phyloP scores from a whole-genome alignment of 495 filamentous ascomycete species.

The Penicillium bialowiezense region DNA sequence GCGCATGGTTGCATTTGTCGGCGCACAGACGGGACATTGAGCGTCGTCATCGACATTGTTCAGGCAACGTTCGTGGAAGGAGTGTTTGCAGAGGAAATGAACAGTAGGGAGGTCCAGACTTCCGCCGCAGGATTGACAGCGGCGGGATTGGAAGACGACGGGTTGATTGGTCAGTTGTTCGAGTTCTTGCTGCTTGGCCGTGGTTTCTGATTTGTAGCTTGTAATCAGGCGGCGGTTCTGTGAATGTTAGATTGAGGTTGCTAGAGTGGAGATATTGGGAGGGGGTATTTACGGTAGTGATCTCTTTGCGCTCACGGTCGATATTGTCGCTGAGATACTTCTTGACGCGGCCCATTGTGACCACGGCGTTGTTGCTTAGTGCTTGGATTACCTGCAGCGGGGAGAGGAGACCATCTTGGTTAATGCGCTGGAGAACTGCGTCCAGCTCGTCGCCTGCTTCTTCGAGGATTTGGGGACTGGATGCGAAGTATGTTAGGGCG shows the following conservation, averaged over 20 bases:
- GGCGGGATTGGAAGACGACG: conserved; percentile 81
- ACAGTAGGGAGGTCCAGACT: conserved; percentile 81
- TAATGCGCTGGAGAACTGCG: conserved; percentile 77
- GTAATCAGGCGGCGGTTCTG: conserved; percentile 79
- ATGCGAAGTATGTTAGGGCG: conserved; percentile 90
- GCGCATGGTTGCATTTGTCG: conserved; percentile 78
- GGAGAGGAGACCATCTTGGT: conserved; percentile 88
- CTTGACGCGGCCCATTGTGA: conserved; percentile 96
- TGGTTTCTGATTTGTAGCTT: conserved; percentile 84
- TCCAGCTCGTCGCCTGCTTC: conserved; percentile 84
- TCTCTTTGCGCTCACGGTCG: conserved; percentile 81
- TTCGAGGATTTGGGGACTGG: conserved; percentile 71
- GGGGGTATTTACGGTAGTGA: conserved; percentile 52
- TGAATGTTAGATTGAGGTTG: conserved; percentile 12
- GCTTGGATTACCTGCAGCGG: conserved; percentile 96
- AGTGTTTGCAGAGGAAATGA: conserved; percentile 95
- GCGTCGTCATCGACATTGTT: conserved; percentile 62
- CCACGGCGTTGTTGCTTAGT: conserved; percentile 76
- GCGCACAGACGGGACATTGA: conserved; percentile 82
- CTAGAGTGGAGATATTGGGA: background rate
- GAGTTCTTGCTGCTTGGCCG: conserved; percentile 73
- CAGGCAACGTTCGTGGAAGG: conserved; percentile 87
- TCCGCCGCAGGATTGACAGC: conserved; percentile 75
- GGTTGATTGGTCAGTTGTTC: conserved; percentile 72
- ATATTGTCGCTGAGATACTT: conserved; percentile 86